These are phyloP conservation scores for Solanum chacoense DNA, from an alignment of 305 asterid genomes.

Conservation along the genomic window DNA sequence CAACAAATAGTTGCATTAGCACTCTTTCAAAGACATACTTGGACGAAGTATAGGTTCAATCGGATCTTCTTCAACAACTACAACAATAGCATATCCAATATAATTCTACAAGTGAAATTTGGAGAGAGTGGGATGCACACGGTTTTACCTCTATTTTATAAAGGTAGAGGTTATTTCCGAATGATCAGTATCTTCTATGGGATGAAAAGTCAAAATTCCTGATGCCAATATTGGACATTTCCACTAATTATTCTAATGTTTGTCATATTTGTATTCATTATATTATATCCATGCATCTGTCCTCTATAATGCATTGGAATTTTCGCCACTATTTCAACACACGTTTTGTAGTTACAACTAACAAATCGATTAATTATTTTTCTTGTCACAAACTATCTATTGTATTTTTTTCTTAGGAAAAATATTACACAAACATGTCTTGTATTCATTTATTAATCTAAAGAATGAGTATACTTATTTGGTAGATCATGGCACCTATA, in stretches of 20 bases:
- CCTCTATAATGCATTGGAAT: not conserved
- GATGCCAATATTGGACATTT: not conserved
- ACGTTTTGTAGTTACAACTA: not conserved
- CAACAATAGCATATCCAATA: too few relatives aligned
- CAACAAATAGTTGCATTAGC: too few relatives aligned
- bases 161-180: not conserved
- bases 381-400: rapidly evolving
- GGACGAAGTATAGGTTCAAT: too few relatives aligned
- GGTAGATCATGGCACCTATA: not conserved
- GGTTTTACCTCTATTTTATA: too few relatives aligned
- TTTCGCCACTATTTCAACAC: not conserved
- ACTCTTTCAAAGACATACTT: too few relatives aligned
- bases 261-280: not conserved
- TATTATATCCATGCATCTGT: not conserved
- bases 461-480: not conserved
- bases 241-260: not conserved
- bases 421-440: not conserved
- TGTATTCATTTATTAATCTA: not conserved
- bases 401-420: not conserved
- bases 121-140: rapidly evolving
- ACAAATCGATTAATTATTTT: not conserved
- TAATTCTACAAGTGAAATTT: too few relatives aligned
- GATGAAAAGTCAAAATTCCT: not conserved
- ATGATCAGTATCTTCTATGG: rapidly evolving
- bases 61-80: too few relatives aligned